Evolutionary conservation across 306 rosid genomes (phyloP), one percentile per base, ranked within the genome.

Genomic region (Cucurbita maxima): DNA sequence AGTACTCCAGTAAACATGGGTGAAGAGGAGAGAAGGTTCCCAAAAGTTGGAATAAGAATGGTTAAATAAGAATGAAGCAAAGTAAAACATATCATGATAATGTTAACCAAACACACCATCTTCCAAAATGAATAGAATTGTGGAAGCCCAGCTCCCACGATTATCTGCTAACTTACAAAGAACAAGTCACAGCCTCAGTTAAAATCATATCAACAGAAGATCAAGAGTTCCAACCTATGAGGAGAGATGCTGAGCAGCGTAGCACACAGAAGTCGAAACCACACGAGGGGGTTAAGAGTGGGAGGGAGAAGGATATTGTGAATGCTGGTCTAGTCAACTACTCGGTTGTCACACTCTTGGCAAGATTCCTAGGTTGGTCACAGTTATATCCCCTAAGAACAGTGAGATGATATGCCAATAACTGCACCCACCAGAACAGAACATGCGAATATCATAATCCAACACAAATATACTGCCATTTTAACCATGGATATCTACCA

Each of bases 281-380:
- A 7, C 15, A 45, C 22, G 9, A 20, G 57, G 41, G 41, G 22
- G 57, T 34, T 6, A 22, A 68, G 38, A 67, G 55, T 7, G 18
- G 45, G 56, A 68, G 12, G 51, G 7, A 1, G 10, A 63, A 40
- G 7, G 71, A 66, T 43, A 43, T 20, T 68, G 36, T 68, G 7
- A 47, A 68, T 22, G 73, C 20, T 22, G 73, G 20, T 12, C 34
- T 30, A 30, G 50, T 61, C 47, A 51, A 40, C 78, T 82, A 91
- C 76, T 85, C 85, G 0, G 99, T 94, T 3, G 97, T 94, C 58
- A 94, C 99, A 79, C 99, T 94, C 90, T 94, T 94, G 5, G 99
- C 99, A 22, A 94, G 96, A 88, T 94, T 94, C 71, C 97, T 92
- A 58, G 97, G 99, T 83, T 91, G 99, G 75, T 94, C 99, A n/a